A percentile compares a stretch with the other conserved stretches of the same genome.
phyloP scores from a whole-genome alignment of 73 alveolate species.

The Blepharisma stoltei region DNA sequence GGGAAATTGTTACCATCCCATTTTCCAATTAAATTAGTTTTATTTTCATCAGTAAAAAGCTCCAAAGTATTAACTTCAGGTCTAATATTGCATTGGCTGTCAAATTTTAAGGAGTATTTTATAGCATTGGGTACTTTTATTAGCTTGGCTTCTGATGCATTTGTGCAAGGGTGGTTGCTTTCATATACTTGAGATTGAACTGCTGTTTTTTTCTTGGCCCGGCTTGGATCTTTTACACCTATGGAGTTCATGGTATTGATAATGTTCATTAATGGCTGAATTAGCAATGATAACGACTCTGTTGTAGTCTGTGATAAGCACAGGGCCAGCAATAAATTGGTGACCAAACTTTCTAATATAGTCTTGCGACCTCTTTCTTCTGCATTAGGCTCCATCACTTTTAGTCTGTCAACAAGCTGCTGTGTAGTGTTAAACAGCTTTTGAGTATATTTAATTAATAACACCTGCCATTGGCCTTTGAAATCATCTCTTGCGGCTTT shows the following conservation, averaged over 20 bases:
- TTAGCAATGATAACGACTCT: neutral
- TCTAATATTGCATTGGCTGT: neutral
- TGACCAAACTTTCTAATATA: neutral
- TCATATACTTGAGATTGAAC: neutral
- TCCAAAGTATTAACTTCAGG: neutral
- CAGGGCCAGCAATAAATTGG: neutral
- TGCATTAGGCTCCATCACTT: neutral
- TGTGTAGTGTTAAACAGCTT: neutral
- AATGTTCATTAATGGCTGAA: constrained; percentile 10
- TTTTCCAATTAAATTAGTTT: neutral
- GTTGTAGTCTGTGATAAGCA: neutral
- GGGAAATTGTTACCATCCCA: neutral
- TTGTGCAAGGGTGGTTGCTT: neutral
- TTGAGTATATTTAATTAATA: neutral
- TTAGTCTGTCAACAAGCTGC: neutral
- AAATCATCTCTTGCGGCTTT: constrained; percentile 28
- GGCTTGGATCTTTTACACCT: neutral
- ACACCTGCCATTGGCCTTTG: constrained; percentile 16
- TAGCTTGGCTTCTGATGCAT: neutral
- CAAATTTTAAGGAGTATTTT: constrained; percentile 10
- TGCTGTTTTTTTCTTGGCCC: neutral
- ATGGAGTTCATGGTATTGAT: constrained; percentile 4
- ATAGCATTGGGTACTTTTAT: neutral
- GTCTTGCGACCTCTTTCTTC: neutral
- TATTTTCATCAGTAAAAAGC: neutral